phyloP scores from a whole-genome alignment of 2,329 filamentous ascomycete genomes.

The Fusarium sp. region DNA sequence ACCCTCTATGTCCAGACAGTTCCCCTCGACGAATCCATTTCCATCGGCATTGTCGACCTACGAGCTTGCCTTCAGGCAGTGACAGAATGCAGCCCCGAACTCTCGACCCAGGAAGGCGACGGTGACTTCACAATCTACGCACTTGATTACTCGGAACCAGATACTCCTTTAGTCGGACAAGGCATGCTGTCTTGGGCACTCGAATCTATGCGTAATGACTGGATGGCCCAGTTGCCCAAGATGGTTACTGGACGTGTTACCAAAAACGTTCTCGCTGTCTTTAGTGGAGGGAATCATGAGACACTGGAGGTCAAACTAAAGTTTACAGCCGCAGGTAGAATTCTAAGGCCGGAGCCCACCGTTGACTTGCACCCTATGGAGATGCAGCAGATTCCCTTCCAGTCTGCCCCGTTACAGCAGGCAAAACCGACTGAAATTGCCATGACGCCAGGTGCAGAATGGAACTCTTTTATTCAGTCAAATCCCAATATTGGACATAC shows the following conservation, averaged over 20 bases:
- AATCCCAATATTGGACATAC: conserved; percentile 67
- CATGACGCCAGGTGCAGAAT: conserved; percentile 75
- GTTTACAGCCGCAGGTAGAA: conserved; percentile 79
- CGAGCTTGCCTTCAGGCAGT: conserved; percentile 89
- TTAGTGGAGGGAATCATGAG: conserved; percentile 84
- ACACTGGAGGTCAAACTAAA: conserved; percentile 94
- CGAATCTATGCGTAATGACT: conserved; percentile 54
- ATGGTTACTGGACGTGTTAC: conserved; percentile 91
- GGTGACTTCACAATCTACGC: conserved; percentile 97
- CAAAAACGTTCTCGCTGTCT: conserved; percentile 85
- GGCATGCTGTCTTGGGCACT: conserved; percentile 92
- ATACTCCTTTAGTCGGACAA: conserved; percentile 92
- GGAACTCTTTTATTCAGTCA: conserved; percentile 80
- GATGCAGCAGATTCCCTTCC: conserved; percentile 2
- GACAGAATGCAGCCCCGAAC: conserved; percentile 82
- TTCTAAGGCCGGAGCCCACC: conserved; percentile 49
- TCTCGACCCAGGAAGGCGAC: conserved; percentile 76
- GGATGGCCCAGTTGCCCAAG: conserved; percentile 69
- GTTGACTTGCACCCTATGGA: conserved; percentile 42
- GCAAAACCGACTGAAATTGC: conserved; percentile 50
- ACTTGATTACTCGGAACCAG: conserved; percentile 94
- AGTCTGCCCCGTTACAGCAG: conserved; percentile 4
- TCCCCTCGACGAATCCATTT: conserved; percentile 79
- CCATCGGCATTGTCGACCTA: conserved; percentile 90
- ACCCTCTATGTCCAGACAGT: conserved; percentile 84